Percentiles rank a stretch among this genome's conserved stretches.
phyloP scores from a whole-genome alignment of 225 moss, liverwort and hornwort genomes.

The Asterella californica region DNA sequence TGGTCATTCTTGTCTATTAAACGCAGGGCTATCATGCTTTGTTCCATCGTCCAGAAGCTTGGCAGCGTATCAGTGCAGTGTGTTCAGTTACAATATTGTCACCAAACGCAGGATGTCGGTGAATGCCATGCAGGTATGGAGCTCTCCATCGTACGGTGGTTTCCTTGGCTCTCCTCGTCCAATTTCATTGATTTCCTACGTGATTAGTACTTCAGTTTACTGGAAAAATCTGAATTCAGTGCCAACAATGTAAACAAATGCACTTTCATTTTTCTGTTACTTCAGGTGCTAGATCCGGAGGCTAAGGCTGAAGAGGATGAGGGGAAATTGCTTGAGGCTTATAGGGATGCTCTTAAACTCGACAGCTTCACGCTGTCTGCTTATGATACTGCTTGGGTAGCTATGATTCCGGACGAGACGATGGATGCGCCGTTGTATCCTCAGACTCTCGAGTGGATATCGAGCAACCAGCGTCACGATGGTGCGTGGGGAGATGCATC shows the following conservation, averaged over 20 bases:
- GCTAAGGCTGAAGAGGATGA: neutral
- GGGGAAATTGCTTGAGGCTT: neutral
- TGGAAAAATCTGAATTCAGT: neutral
- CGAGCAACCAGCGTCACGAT: constrained; percentile 60
- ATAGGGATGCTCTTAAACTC: neutral
- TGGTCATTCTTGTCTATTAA: neutral
- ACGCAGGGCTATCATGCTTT: neutral
- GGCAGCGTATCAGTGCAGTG: neutral
- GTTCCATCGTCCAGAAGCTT: neutral
- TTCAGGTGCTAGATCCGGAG: neutral
- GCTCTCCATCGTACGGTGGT: neutral
- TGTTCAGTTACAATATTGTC: too few species aligned
- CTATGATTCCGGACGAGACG: constrained; percentile 52
- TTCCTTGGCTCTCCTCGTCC: neutral
- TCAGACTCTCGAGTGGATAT: constrained; percentile 58
- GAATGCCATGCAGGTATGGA: neutral
- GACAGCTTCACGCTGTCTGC: constrained; percentile 32
- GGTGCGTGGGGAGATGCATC: constrained; percentile 67
- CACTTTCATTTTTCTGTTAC: neutral
- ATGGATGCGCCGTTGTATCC: constrained; percentile 58
- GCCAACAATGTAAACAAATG: neutral
- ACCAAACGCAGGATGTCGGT: neutral
- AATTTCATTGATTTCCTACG: too few species aligned
- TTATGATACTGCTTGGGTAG: constrained; percentile 90
- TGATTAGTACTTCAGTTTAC: neutral